Evolutionary conservation across 257 asterid genomes (phyloP), one percentile per base, ranked within the genome.

Genomic region (Salvia rosmarinus): DNA sequence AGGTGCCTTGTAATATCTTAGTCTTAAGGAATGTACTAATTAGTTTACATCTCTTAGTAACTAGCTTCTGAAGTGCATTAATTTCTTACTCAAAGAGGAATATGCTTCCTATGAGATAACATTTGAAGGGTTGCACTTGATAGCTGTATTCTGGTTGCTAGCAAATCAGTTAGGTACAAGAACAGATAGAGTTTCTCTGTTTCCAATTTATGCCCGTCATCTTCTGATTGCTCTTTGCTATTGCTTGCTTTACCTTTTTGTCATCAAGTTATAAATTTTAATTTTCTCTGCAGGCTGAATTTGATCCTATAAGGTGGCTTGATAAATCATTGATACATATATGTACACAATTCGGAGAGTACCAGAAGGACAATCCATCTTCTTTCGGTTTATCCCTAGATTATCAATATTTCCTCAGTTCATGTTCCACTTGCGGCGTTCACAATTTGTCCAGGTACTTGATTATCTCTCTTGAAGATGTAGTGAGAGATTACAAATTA

Each of bases 231-330:
- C 62, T 32, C 37, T 50, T 71, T 69, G 23, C 23, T 74, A 46
- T 67, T 65, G 30, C 50, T 62, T 50, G 54, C 28, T 68, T 50
- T 70, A 34, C 32, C 30, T 59, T 76, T 54, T 50, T 62, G 50
- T 72, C 43, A 50, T 32, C 44, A 46, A 40, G 69, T 40, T 58
- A 34, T 49, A 35, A 32, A 20, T 71, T 67, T 65, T 52, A 39
- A 47, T 70, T 47, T 72, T 54, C 72, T 83, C 40, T 83, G 78
- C 95, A 94, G 99, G 90, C 97, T 65, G 99, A 95, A 77, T 95
- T 95, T 81, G 99, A 95, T 82, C 99, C 99, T 64, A 88, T 95
- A 67, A 83, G 98, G 80, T 95, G 98, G 99, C 85, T 95, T 84
- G 99, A 91, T 76, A 95, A 89, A 80, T 89, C 99, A 55, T 83